Evolutionary conservation across 2,329 filamentous ascomycete genomes (phyloP).

Genomic region (Drechslerella dactyloides): DNA sequence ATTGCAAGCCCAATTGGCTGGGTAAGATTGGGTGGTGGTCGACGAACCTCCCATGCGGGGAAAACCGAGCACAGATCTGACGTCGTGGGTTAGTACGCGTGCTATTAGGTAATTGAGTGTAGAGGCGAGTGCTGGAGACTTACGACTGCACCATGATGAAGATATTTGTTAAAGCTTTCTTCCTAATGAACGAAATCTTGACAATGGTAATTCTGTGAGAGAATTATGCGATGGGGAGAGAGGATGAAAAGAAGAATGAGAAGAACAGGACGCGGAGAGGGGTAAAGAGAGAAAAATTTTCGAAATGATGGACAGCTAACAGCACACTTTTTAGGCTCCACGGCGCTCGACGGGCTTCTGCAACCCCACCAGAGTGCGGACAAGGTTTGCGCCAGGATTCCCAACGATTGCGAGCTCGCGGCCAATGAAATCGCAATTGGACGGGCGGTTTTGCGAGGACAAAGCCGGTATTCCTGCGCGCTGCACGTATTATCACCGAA

Average conservation of each 20-base stretch:
- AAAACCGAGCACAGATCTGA: constrained; percentile 86
- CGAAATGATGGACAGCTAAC: constrained; percentile 46
- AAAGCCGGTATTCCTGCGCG: background rate
- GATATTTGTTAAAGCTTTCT: constrained; percentile 44
- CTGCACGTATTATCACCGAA: background rate
- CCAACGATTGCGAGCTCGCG: constrained; percentile 23
- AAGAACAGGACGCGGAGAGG: constrained; percentile 47
- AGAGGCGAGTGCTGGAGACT: constrained; percentile 55
- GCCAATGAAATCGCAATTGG: constrained; percentile 22
- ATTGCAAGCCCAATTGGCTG: constrained; percentile 28
- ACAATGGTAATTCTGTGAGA: constrained; percentile 20
- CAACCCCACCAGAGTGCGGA: constrained; percentile 24
- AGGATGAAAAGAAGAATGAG: constrained; percentile 28
- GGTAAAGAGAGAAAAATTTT: constrained; percentile 49
- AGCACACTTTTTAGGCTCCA: constrained; percentile 28
- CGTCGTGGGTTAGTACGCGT: constrained; percentile 36
- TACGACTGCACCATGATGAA: constrained; percentile 68
- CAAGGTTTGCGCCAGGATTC: constrained; percentile 16
- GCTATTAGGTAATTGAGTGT: too few species aligned
- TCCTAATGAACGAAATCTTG: constrained; percentile 49
- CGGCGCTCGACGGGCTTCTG: constrained; percentile 23
- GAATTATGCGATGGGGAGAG: constrained; percentile 26
- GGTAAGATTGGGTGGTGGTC: constrained; percentile 4
- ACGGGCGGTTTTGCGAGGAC: background rate
- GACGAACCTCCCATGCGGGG: constrained; percentile 83